Evolutionary conservation across 2,329 filamentous ascomycete genomes (phyloP).

Genomic region (Trichophyton schoenleinii): DNA sequence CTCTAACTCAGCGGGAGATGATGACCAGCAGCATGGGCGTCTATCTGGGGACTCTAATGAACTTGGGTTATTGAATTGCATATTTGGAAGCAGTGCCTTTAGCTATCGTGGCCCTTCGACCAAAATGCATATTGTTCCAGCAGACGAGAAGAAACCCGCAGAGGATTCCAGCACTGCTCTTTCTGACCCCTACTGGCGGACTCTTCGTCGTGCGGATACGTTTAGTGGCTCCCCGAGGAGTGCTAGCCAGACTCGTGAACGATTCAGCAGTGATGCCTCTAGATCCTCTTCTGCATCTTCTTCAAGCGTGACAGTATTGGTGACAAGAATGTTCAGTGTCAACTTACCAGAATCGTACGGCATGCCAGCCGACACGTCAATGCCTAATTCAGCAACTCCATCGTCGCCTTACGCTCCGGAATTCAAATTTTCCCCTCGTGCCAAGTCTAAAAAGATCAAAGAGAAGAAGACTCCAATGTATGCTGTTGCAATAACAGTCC

Average conservation of each 20-base stretch:
- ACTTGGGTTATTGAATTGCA: conserved; percentile 43
- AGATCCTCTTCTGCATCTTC: conserved; percentile 15
- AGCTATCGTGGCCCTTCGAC: conserved; percentile 47
- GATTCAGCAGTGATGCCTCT: conserved; percentile 12
- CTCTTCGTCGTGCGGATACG: conserved; percentile 19
- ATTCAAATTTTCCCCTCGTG: conserved; percentile 28
- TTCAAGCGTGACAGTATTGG: conserved; percentile 41
- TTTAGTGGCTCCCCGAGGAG: conserved; percentile 21
- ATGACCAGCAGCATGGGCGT: conserved; percentile 27
- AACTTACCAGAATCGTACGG: conserved; percentile 37
- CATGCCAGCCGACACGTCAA: conserved; percentile 23
- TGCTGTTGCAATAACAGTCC: conserved; percentile 45
- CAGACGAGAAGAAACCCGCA: conserved; percentile 24
- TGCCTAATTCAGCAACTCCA: conserved; percentile 19
- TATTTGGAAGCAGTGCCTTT: conserved; percentile 48
- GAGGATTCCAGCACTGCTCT: conserved; percentile 13
- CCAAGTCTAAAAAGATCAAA: conserved; percentile 36
- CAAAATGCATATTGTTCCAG: conserved; percentile 46
- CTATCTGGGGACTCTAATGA: conserved; percentile 39
- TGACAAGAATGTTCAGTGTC: conserved; percentile 49
- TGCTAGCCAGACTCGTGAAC: conserved; percentile 18
- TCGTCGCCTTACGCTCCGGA: conserved; percentile 25
- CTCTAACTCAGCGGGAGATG: conserved; percentile 22
- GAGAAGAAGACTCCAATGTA: conserved; percentile 47
- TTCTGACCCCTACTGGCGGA: conserved; percentile 22